Evolutionary conservation across 257 asterid genomes (phyloP).

Genomic region (Linderniella brevidens): DNA sequence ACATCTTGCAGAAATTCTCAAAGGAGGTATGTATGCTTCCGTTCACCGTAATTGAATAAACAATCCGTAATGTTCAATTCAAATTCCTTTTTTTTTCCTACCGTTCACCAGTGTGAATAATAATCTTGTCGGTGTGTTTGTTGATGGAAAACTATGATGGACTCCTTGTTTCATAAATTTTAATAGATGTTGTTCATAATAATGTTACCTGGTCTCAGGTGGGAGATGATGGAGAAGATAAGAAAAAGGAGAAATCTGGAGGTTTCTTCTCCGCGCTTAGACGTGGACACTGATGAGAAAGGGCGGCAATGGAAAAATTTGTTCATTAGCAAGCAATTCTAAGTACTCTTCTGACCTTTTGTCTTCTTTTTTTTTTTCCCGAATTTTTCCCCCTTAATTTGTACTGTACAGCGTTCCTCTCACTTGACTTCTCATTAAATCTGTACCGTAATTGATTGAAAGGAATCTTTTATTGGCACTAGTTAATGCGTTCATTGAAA

Average conservation of each 20-base stretch:
- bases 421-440: not conserved
- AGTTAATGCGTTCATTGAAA: no score
- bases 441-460: no score
- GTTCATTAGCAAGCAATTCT: not conserved
- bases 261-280: slow-evolving; percentile 49
- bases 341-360: no score
- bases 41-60: slow-evolving; percentile 1
- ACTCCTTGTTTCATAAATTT: no score
- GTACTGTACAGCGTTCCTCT: slow-evolving; percentile 10
- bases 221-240: slow-evolving; percentile 54
- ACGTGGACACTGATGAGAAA: slow-evolving; percentile 32
- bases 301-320: not conserved
- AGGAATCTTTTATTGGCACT: no score
- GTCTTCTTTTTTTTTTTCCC: not conserved
- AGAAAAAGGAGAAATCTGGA: slow-evolving; percentile 57
- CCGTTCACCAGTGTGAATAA: no score
- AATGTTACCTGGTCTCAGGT: slow-evolving; percentile 25
- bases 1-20: slow-evolving; percentile 34
- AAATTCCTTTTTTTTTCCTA: not conserved
- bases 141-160: slow-evolving; percentile 9
- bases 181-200: no score
- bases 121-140: not conserved
- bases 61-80: not conserved
- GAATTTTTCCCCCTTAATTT: not conserved
- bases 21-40: slow-evolving; percentile 62